Evolutionary conservation across 2,329 filamentous ascomycete genomes (phyloP).

Genomic region (Penicillium sp.): DNA sequence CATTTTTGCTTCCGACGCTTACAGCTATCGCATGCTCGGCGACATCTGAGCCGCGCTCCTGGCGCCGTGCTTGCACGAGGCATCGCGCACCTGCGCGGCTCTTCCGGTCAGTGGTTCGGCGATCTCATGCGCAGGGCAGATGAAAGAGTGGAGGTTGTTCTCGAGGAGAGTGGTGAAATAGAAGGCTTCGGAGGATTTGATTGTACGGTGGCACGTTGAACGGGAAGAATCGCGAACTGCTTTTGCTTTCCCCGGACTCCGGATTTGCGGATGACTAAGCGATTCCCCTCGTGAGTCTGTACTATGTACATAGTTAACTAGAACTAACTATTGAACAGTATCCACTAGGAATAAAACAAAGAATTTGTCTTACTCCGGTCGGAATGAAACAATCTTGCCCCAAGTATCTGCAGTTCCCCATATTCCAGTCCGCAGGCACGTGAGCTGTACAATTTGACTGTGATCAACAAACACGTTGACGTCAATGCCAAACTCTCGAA

Average conservation of each 20-base stretch:
- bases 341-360: no score
- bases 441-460: slow-evolving; percentile 54
- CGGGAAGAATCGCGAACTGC: slow-evolving; percentile 5
- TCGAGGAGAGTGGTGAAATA: neutral
- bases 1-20: slow-evolving; percentile 50
- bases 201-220: neutral
- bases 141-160: neutral
- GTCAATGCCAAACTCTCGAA: slow-evolving; percentile 53
- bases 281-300: neutral
- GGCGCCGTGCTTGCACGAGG: slow-evolving; percentile 29
- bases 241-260: slow-evolving; percentile 18
- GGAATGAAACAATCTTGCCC: slow-evolving; percentile 48
- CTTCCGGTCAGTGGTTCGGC: slow-evolving; percentile 8
- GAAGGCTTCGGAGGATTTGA: neutral
- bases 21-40: slow-evolving; percentile 44
- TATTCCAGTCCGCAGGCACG: slow-evolving; percentile 49
- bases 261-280: slow-evolving; percentile 9
- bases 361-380: slow-evolving; percentile 8
- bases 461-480: slow-evolving; percentile 56
- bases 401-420: slow-evolving; percentile 55
- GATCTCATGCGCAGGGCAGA: slow-evolving; percentile 2
- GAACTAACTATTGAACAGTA: no score
- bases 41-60: slow-evolving; percentile 32
- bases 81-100: slow-evolving; percentile 20
- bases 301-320: neutral